phyloP scores from a whole-genome alignment of 1,139 yeast species.

The Hemisphaericaspora xylanilytica region DNA sequence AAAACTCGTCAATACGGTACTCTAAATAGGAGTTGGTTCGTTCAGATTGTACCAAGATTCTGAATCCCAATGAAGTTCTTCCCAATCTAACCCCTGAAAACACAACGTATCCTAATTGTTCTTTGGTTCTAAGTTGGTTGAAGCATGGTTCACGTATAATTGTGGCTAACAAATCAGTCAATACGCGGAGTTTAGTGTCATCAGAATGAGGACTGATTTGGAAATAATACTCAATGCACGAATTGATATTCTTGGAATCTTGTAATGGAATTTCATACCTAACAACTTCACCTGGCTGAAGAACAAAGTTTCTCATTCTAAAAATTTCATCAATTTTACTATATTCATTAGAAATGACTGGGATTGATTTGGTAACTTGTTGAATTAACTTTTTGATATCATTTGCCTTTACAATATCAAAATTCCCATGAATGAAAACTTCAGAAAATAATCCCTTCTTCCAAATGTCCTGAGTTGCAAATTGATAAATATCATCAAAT shows the following conservation, averaged over 20 bases:
- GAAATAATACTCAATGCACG: slow-evolving; percentile 76
- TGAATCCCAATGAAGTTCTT: slow-evolving; percentile 72
- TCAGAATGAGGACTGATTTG: slow-evolving; percentile 57
- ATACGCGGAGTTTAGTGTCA: slow-evolving; percentile 34
- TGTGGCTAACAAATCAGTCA: slow-evolving; percentile 67
- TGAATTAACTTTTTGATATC: slow-evolving; percentile 23
- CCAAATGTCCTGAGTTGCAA: slow-evolving; percentile 44
- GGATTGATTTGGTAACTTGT: slow-evolving; percentile 18
- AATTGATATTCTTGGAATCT: slow-evolving; percentile 75
- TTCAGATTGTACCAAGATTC: slow-evolving; percentile 86
- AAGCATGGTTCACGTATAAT: slow-evolving; percentile 84
- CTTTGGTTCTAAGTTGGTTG: slow-evolving; percentile 85
- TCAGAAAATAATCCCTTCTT: slow-evolving; percentile 59
- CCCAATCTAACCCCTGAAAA: slow-evolving; percentile 70
- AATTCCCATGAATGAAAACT: slow-evolving; percentile 77
- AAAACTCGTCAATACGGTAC: slow-evolving; percentile 69
- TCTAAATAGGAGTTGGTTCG: slow-evolving; percentile 72
- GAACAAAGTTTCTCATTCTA: slow-evolving; percentile 31
- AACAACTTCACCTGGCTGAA: slow-evolving; percentile 43
- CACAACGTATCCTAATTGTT: slow-evolving; percentile 83
- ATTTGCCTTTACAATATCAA: slow-evolving; percentile 53
- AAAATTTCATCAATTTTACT: slow-evolving; percentile 26
- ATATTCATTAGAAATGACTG: slow-evolving; percentile 42
- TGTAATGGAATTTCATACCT: slow-evolving; percentile 53
- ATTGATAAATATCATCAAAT: slow-evolving; percentile 46